Evolutionary conservation across 23 red algal species (phyloP).

Genomic region (Pyropia yezoensis): DNA sequence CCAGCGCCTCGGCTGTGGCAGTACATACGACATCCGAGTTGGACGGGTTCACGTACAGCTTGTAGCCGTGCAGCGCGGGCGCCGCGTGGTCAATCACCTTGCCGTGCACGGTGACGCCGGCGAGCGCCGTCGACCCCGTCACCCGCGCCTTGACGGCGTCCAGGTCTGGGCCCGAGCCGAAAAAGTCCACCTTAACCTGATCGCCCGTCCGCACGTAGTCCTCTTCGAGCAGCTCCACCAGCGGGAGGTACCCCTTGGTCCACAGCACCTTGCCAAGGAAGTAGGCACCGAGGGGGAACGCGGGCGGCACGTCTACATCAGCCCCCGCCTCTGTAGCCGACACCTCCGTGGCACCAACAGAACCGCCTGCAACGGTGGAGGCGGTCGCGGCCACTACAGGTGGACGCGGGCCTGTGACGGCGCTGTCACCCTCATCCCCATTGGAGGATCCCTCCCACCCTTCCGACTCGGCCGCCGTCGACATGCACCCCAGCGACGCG

Average conservation of each 20-base stretch:
- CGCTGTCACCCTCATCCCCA: too few species aligned
- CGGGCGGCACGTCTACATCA: neutral
- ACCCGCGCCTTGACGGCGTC: constrained; percentile 34
- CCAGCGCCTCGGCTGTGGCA: constrained; percentile 65
- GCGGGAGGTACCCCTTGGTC: constrained; percentile 58
- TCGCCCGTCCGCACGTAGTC: constrained; percentile 47
- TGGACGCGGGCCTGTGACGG: too few species aligned
- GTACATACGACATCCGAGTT: constrained; percentile 62
- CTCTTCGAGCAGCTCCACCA: constrained; percentile 58
- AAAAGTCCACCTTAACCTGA: constrained; percentile 51
- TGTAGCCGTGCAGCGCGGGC: constrained; percentile 48
- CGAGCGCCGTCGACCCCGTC: constrained; percentile 15
- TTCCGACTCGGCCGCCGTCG: too few species aligned
- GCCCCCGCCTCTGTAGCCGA: too few species aligned
- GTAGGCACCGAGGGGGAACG: constrained; percentile 46
- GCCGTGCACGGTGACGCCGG: constrained; percentile 36
- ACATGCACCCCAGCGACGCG: too few species aligned
- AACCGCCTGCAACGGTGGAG: too few species aligned
- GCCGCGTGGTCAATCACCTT: constrained; percentile 55
- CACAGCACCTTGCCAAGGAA: constrained; percentile 73
- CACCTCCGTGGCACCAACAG: too few species aligned
- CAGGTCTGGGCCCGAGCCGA: constrained; percentile 62
- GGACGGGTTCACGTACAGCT: constrained; percentile 63
- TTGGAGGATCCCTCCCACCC: too few species aligned
- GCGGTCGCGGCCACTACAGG: too few species aligned